These are phyloP conservation scores for grape (Vitis vinifera) DNA, from an alignment of 164 flowering plant species.

Conservation along the genomic window ASM3070453v1 NC_081817.1:23501-24000, in stretches of 20 bases:
- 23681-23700: neutral
- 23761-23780: too few species aligned
- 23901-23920: too few species aligned
- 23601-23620: slow-evolving; percentile 2
- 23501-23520: slow-evolving; percentile 1
- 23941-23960: too few species aligned
- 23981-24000: too few species aligned
- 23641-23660: neutral
- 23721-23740: neutral
- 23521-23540: slow-evolving; percentile 2
- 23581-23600: neutral
- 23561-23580: neutral
- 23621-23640: neutral
- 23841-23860: too few species aligned
- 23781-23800: too few species aligned
- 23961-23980: too few species aligned
- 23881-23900: too few species aligned
- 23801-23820: too few species aligned
- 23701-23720: neutral
- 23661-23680: neutral
- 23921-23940: too few species aligned
- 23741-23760: neutral
- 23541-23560: slow-evolving; percentile 1
- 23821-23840: too few species aligned
- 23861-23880: too few species aligned